These are phyloP conservation scores for Daldinia eschscholtzii DNA, from an alignment of 2,329 filamentous ascomycete genomes.

Conservation along the genomic window DNA sequence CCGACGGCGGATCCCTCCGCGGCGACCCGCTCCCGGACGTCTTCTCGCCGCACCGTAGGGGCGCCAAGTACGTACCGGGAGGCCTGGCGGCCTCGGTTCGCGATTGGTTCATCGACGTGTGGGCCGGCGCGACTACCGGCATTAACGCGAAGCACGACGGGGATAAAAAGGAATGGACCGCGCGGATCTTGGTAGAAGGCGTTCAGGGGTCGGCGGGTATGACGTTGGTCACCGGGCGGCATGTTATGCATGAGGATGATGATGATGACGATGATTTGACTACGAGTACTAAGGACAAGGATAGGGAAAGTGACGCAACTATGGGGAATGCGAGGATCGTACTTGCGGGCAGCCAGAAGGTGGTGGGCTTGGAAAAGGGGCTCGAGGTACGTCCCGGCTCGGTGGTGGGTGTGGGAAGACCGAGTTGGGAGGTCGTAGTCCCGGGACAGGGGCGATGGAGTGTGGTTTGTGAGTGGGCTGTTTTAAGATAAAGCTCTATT, in stretches of 20 bases:
- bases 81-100: conserved; percentile 59
- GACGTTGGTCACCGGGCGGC: conserved; percentile 48
- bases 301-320: background rate
- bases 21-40: conserved; percentile 53
- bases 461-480: conserved; percentile 56
- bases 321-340: conserved; percentile 39
- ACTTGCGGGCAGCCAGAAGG: conserved; percentile 49
- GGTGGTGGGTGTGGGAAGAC: conserved; percentile 53
- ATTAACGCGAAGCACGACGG: conserved; percentile 26
- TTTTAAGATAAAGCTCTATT: conserved; percentile 32
- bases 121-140: conserved; percentile 46
- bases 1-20: conserved; percentile 34
- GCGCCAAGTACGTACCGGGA: conserved; percentile 54
- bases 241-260: conserved; percentile 11
- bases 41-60: conserved; percentile 56
- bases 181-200: conserved; percentile 46
- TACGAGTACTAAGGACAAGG: background rate
- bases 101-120: conserved; percentile 61
- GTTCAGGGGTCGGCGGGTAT: conserved; percentile 47
- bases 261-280: background rate
- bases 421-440: conserved; percentile 55
- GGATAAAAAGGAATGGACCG: conserved; percentile 41
- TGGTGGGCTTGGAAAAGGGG: conserved; percentile 47
- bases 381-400: conserved; percentile 48
- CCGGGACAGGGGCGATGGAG: conserved; percentile 51